A percentile compares a stretch with the other conserved stretches of the same genome.
phyloP scores from a whole-genome alignment of 225 moss, liverwort and hornwort species.

The Sphagnum contortum region DNA sequence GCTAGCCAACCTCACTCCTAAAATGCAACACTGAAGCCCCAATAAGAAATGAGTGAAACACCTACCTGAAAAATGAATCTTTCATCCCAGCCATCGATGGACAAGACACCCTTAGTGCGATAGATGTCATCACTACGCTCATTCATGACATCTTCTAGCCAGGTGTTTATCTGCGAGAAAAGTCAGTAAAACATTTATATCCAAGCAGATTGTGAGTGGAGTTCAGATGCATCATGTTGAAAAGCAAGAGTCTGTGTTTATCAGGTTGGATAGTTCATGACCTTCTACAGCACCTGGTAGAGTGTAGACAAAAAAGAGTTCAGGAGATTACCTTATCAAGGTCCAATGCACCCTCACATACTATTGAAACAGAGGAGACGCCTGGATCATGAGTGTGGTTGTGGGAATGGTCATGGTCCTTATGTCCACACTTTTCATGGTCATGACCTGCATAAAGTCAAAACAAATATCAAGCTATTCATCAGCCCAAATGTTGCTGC shows the following conservation, averaged over 20 bases:
- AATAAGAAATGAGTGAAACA: too few relatives aligned
- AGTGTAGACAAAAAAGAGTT: too few relatives aligned
- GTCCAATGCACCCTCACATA: slow-evolving; percentile 83
- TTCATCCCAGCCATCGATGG: slow-evolving; percentile 83
- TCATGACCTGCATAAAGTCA: slow-evolving; percentile 40
- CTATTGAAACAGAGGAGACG: slow-evolving; percentile 87
- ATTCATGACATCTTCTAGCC: slow-evolving; percentile 79
- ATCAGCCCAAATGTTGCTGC: too few relatives aligned
- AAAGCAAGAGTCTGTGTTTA: too few relatives aligned
- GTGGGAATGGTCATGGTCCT: slow-evolving; percentile 48
- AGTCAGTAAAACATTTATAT: background rate
- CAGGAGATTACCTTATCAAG: slow-evolving; percentile 59
- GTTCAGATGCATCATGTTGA: too few relatives aligned
- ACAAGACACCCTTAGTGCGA: slow-evolving; percentile 88
- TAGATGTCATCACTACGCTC: slow-evolving; percentile 77
- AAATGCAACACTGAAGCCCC: too few relatives aligned
- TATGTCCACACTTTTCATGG: slow-evolving; percentile 13
- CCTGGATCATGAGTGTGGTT: slow-evolving; percentile 96
- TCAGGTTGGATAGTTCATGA: too few relatives aligned
- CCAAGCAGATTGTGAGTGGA: background rate
- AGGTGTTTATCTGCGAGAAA: slow-evolving; percentile 60
- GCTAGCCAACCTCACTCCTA: too few relatives aligned
- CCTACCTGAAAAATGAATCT: slow-evolving; percentile 95
- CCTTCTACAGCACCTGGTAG: too few relatives aligned
- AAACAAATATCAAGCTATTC: too few relatives aligned